phyloP scores from a whole-genome alignment of 305 asterid genomes.

The Rubia balearica region DNA sequence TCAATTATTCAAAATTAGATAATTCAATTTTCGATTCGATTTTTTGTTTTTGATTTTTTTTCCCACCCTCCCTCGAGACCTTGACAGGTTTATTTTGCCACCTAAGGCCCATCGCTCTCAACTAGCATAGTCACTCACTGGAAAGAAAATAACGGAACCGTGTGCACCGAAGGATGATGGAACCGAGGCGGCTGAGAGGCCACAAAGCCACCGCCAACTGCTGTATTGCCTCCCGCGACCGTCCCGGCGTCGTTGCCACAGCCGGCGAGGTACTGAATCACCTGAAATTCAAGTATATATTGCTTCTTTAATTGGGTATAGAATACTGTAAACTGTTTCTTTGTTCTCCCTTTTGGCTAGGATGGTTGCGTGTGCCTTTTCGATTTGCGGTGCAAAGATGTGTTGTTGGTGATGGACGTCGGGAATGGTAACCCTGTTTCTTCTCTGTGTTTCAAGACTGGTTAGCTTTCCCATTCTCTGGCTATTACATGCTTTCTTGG shows the following conservation, averaged over 20 bases:
- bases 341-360: conserved; percentile 22
- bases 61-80: too few species aligned
- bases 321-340: not conserved
- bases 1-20: too few species aligned
- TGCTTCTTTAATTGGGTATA: not conserved
- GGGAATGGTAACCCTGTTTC: conserved; percentile 60
- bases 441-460: conserved; percentile 75
- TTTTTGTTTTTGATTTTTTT: too few species aligned
- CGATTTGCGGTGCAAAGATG: conserved; percentile 83
- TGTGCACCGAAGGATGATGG: conserved; percentile 29
- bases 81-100: too few species aligned
- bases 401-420: conserved; percentile 47
- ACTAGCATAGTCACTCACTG: not conserved
- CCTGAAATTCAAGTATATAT: not conserved
- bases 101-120: not conserved
- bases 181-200: conserved; percentile 63
- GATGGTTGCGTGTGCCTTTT: conserved; percentile 74
- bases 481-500: not conserved
- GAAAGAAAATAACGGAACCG: not conserved
- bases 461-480: conserved; percentile 28
- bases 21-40: too few species aligned
- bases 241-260: conserved; percentile 72
- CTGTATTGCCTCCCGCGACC: conserved; percentile 61
- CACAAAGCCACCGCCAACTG: conserved; percentile 65
- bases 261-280: conserved; percentile 58